Base-by-base conservation (phyloP, 139 green algal species). In the Astrephomene gubernaculifera region DNA sequence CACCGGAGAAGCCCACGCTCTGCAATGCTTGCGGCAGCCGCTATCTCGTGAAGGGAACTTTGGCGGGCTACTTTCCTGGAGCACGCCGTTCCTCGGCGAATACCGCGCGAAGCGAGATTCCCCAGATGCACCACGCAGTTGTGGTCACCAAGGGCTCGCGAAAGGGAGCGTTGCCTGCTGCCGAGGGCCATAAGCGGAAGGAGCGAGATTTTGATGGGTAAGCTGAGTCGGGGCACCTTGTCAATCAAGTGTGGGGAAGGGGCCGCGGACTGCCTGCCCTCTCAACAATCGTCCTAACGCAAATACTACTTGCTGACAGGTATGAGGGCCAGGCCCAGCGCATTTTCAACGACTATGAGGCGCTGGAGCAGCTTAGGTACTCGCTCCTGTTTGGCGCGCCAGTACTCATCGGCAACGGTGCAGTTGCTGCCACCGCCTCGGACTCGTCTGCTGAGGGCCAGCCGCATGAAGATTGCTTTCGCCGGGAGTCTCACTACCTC, bases 11-110 rank as follows among this genome's bases (percentile, higher is more conserved):
- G 81, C 87, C 87, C 0, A 35, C 75, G 44, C 71, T 91, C 1
- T 91, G 87, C 79, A 91, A 91, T 49, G 87, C 83, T 0, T 91
- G 87, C 64, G 87, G 87, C 31, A 86, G 80, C 17, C 75, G 73
- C 8, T 90, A 83, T n/a, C 81, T 90, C 8, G 87, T 87, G 7
- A 90, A 90, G 53, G 70, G 72, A 49, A 60, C 52, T 1, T 73
- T 90, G 0, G 80, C 71, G 27, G 86, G 86, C 0, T 90, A 87
- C 63, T 83, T 78, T 35, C 86, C 86, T 12, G 68, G 69, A 8
- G 65, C 79, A 4, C 33, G 79, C 10, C 78, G 78, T 17, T 57
- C 39, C 14, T 12, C 60, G 14, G 68, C 53, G 68, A 57, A 54
- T 2, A 17, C 31, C 2, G 9, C 31, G n/a, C 61, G 78, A 19